Evolutionary conservation across 768 basidiomycete species (phyloP).

Genomic region (Hygrophoropsis aurantiaca): DNA sequence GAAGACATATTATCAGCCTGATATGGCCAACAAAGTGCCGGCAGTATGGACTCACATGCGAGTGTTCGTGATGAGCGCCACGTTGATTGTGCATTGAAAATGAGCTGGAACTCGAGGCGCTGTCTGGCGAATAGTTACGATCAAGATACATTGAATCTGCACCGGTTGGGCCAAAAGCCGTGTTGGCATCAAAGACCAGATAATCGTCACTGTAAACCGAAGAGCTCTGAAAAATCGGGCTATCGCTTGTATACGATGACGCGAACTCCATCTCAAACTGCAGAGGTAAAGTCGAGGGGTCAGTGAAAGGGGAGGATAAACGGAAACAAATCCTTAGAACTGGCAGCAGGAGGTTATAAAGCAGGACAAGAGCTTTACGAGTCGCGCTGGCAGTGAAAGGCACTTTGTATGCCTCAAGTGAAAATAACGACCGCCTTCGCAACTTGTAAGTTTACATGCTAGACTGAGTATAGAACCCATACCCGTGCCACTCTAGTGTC

Average conservation of each 20-base stretch:
- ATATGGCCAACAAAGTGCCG: too few species aligned
- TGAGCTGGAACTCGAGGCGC: too few species aligned
- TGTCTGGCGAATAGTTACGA: too few species aligned
- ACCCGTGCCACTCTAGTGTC: conserved; percentile 28
- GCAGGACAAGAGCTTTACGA: conserved; percentile 24
- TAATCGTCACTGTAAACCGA: too few species aligned
- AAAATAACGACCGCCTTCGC: conserved; percentile 14
- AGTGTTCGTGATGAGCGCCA: too few species aligned
- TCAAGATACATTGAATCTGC: too few species aligned
- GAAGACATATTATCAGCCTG: not conserved
- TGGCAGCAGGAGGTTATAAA: conserved; percentile 20
- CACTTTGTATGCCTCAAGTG: conserved; percentile 22
- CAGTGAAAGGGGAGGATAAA: not conserved
- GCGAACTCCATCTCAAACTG: not conserved
- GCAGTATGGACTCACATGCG: too few species aligned
- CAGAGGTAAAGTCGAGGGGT: not conserved
- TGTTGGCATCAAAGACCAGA: too few species aligned
- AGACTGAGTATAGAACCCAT: conserved; percentile 29
- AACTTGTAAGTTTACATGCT: conserved; percentile 14
- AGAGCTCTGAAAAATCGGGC: too few species aligned
- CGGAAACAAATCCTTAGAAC: conserved; percentile 4
- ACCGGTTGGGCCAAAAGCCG: too few species aligned
- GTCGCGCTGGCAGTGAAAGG: conserved; percentile 8
- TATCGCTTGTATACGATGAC: too few species aligned
- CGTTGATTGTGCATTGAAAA: too few species aligned